Percentiles rank a stretch among this genome's conserved stretches.
phyloP scores from a whole-genome alignment of 306 rosid species.

The Prunus armeniaca region DNA sequence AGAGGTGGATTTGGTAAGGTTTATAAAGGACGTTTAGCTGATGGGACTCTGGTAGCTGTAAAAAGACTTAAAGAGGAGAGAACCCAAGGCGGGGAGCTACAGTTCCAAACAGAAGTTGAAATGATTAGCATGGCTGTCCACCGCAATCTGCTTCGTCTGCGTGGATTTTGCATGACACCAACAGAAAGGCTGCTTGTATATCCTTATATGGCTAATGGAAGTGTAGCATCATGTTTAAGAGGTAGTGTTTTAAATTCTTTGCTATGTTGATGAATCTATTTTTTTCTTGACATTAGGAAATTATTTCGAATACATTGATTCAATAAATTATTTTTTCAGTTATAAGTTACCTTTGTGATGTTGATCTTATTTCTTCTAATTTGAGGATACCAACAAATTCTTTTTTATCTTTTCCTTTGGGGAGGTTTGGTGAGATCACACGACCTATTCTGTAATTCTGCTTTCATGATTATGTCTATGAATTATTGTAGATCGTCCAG shows the following conservation, averaged over 20 bases:
- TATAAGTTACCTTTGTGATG: background rate
- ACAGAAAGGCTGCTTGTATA: constrained; percentile 95
- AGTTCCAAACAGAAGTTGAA: constrained; percentile 96
- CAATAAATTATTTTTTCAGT: too few species aligned
- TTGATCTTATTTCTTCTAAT: background rate
- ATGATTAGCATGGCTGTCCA: constrained; percentile 99
- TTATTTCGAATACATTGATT: constrained; percentile 42
- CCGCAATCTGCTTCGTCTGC: constrained; percentile 88
- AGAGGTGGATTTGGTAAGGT: constrained; percentile 98
- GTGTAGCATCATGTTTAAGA: constrained; percentile 95
- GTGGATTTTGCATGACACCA: constrained; percentile 98
- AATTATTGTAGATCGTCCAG: constrained; percentile 55
- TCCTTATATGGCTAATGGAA: constrained; percentile 90
- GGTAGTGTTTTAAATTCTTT: constrained; percentile 38
- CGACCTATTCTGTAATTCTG: background rate
- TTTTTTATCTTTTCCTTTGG: background rate
- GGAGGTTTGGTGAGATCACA: background rate
- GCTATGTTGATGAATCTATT: background rate
- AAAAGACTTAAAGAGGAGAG: constrained; percentile 97
- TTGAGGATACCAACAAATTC: background rate
- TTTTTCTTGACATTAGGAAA: constrained; percentile 4
- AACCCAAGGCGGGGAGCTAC: constrained; percentile 86
- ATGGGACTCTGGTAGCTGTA: constrained; percentile 89
- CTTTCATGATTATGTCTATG: constrained; percentile 6
- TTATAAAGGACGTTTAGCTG: constrained; percentile 91